Base-by-base conservation (phyloP, 2,329 filamentous ascomycete species). In the Dactylellina leptospora region DNA sequence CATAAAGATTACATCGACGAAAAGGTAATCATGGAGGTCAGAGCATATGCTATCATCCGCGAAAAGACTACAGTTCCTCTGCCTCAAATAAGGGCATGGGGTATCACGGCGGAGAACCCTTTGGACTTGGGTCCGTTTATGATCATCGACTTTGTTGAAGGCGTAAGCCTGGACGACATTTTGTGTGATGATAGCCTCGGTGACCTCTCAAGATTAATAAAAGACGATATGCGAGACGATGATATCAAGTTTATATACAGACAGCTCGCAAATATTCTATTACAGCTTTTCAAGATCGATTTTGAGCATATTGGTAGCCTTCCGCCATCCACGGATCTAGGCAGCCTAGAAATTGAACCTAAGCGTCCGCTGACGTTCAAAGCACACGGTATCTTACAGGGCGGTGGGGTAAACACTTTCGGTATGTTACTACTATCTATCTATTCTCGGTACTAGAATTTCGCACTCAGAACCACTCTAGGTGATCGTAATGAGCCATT, bases 201-300 rank as follows among this genome's bases (percentile, higher is more conserved):
- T 10, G n/a, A 16, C 8, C 38, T n/a, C 38, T n/a, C 6, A 10
- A 42, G 38, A 4, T 10, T 42, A n/a, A 42, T 42, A 4, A 9
- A 8, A 42, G 38, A 42, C 38, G 16, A 16, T 4, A 16, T 42
- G 8, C 4, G 16, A 16, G 38, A 42, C n/a, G n/a, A 42, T 9
- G 38, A 42, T 16, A 42, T 42, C 38, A 9, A n/a, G 4, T 42
- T 42, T 16, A 42, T 42, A 8, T 42, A 42, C 16, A 42, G 38
- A 42, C 38, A 42, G n/a, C 4, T 42, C 8, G 38, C n/a, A 42
- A 42, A 42, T 42, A 42, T 42, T 42, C 38, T 42, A 42, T n/a
- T 42, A 4, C 38, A 42, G 38, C 8, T 42, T n/a, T 42, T 42
- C 16, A 42, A 42, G 8, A 6, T 42, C n/a, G 38, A 42, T n/a